These are phyloP conservation scores for Pseudocercospora pini-densiflorae DNA, from an alignment of 2,329 filamentous ascomycete species.

Conservation along the genomic window DNA sequence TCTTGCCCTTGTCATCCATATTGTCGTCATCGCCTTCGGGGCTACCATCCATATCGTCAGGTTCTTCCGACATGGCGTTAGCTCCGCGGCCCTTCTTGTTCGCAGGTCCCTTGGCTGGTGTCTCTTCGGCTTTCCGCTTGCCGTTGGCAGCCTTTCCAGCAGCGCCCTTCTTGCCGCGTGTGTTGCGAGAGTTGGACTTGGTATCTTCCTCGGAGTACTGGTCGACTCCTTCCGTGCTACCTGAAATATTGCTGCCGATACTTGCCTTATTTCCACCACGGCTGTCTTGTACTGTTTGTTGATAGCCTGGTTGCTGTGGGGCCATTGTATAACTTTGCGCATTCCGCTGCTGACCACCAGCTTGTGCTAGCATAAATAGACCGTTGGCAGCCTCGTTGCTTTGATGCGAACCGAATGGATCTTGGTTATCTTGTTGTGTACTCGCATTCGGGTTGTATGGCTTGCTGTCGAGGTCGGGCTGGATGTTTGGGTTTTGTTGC, in stretches of 20 bases:
- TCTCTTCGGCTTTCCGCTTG: constrained; percentile 79
- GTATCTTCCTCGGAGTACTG: constrained; percentile 72
- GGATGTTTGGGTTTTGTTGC: constrained; percentile 46
- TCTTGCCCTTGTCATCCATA: constrained; percentile 64
- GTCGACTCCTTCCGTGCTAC: constrained; percentile 53
- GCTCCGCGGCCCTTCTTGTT: constrained; percentile 73
- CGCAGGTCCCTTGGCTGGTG: constrained; percentile 64
- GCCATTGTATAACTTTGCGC: constrained; percentile 54
- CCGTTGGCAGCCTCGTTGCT: constrained; percentile 94
- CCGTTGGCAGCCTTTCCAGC: constrained; percentile 62
- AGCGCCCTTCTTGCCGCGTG: constrained; percentile 70
- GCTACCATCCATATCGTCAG: constrained; percentile 56
- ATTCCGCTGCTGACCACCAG: constrained; percentile 61
- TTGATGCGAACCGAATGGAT: constrained; percentile 84
- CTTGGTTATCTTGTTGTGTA: constrained; percentile 49
- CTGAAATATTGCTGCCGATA: constrained; percentile 64
- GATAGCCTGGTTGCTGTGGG: constrained; percentile 50
- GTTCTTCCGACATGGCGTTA: constrained; percentile 56
- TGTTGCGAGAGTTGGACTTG: constrained; percentile 66
- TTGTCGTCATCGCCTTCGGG: constrained; percentile 47
- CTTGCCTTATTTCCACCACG: constrained; percentile 47
- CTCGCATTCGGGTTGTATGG: constrained; percentile 58
- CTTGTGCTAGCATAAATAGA: constrained; percentile 84
- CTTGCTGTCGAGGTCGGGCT: constrained; percentile 45
- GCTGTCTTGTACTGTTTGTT: constrained; percentile 46